These are phyloP conservation scores for Fusarium udum DNA, from an alignment of 2,329 filamentous ascomycete genomes.

Conservation along the genomic window DNA sequence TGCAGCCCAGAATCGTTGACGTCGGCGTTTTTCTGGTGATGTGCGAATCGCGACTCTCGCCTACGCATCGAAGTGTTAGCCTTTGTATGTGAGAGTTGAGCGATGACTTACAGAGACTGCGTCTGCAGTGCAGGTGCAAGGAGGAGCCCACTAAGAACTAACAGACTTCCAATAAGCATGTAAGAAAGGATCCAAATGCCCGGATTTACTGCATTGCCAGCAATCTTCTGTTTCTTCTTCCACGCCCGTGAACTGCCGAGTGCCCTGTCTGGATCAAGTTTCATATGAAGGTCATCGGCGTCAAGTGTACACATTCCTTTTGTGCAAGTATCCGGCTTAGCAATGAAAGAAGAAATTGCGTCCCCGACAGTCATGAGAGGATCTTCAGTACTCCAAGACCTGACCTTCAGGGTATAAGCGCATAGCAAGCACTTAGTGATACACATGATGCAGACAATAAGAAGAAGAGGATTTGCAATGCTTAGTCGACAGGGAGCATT, in stretches of 20 bases:
- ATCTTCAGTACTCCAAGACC: background rate
- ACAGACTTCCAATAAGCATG: background rate
- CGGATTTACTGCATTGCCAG: background rate
- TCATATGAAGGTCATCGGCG: background rate
- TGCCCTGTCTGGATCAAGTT: fast-evolving
- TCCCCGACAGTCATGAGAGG: background rate
- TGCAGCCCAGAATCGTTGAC: background rate
- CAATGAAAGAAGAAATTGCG: background rate
- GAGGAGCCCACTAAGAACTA: background rate
- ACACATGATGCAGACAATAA: background rate
- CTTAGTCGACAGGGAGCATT: background rate
- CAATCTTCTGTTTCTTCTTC: background rate
- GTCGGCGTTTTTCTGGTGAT: background rate
- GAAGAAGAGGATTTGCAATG: background rate
- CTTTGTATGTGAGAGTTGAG: background rate
- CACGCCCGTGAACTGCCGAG: fast-evolving
- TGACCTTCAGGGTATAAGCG: background rate
- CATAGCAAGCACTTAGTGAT: background rate
- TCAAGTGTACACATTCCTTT: background rate
- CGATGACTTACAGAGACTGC: background rate
- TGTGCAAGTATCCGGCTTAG: background rate
- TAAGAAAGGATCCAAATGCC: background rate
- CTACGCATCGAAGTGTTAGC: fast-evolving
- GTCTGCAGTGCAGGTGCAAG: background rate
- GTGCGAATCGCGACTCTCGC: background rate